phyloP scores from a whole-genome alignment of 208 protist species.

The Trypanosoma grayi region DNA sequence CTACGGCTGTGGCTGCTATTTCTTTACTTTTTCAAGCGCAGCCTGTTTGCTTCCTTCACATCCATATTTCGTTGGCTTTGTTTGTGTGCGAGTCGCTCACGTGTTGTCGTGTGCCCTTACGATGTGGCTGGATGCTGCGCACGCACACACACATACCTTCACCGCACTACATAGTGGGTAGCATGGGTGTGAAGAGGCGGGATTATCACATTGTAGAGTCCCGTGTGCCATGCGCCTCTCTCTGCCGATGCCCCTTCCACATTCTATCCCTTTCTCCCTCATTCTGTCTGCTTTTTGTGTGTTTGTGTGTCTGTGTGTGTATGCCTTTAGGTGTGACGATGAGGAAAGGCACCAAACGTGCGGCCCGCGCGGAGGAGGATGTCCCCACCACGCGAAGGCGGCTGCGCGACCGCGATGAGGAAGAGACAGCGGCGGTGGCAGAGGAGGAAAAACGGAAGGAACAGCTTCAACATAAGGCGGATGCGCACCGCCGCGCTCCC shows the following conservation, averaged over 20 bases:
- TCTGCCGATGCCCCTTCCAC: too few species aligned
- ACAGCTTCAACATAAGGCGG: neutral
- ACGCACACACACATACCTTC: too few species aligned
- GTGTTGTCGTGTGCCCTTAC: neutral
- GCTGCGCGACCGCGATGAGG: slow-evolving; percentile 33
- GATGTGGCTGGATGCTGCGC: neutral
- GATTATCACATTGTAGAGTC: too few species aligned
- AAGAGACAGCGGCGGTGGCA: slow-evolving; percentile 18
- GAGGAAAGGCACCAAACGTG: slow-evolving; percentile 37
- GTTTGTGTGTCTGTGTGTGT: too few species aligned
- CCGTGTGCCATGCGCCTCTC: too few species aligned
- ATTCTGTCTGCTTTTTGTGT: too few species aligned
- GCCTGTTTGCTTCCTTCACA: slow-evolving; percentile 6
- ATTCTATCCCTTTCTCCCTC: too few species aligned
- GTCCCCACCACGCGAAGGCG: slow-evolving; percentile 19
- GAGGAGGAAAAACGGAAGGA: neutral
- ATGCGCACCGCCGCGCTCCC: neutral
- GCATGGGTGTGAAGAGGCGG: too few species aligned
- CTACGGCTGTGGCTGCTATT: neutral
- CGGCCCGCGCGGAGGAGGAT: slow-evolving; percentile 34
- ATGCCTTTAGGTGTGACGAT: slow-evolving; percentile 3
- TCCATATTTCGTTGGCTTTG: neutral
- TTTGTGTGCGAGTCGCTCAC: neutral
- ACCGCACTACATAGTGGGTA: too few species aligned
- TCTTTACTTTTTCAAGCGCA: slow-evolving; percentile 4